phyloP scores from a whole-genome alignment of 2,329 filamentous ascomycete genomes.

The Fonsecaea pugnacius region DNA sequence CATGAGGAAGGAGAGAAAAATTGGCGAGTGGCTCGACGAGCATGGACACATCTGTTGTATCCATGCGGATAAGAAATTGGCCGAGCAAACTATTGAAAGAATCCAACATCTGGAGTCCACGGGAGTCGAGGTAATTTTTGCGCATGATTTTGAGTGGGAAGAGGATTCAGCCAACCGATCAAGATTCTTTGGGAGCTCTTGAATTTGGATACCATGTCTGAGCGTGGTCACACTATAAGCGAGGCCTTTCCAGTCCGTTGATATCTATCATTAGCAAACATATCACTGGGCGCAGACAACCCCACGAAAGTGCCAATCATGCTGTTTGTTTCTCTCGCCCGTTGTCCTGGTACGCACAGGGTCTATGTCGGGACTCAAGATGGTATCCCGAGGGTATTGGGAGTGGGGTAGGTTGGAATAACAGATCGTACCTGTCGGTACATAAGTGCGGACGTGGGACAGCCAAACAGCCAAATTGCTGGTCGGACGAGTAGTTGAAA shows the following conservation, averaged over 20 bases:
- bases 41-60: slow-evolving; percentile 40
- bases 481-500: neutral
- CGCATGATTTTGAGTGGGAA: slow-evolving; percentile 42
- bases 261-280: neutral
- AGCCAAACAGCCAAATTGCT: neutral
- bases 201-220: slow-evolving; percentile 1
- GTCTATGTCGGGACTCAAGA: neutral
- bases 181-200: slow-evolving; percentile 29
- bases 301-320: neutral
- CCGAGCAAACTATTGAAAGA: slow-evolving; percentile 37
- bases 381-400: neutral
- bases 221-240: neutral
- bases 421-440: neutral
- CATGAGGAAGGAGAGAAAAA: slow-evolving; percentile 39
- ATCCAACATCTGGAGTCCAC: slow-evolving; percentile 35
- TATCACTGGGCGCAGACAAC: neutral
- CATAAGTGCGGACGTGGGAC: neutral
- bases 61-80: slow-evolving; percentile 38
- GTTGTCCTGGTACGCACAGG: neutral
- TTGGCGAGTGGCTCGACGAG: slow-evolving; percentile 39
- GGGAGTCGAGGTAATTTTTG: slow-evolving; percentile 41
- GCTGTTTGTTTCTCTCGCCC: neutral
- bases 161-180: slow-evolving; percentile 27
- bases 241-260: neutral
- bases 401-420: neutral